Percentiles rank a stretch among this genome's conserved stretches.
These are phyloP conservation scores for Pezicula carpinea DNA, from an alignment of 2,329 filamentous ascomycete species.

Conservation along the genomic window DNA sequence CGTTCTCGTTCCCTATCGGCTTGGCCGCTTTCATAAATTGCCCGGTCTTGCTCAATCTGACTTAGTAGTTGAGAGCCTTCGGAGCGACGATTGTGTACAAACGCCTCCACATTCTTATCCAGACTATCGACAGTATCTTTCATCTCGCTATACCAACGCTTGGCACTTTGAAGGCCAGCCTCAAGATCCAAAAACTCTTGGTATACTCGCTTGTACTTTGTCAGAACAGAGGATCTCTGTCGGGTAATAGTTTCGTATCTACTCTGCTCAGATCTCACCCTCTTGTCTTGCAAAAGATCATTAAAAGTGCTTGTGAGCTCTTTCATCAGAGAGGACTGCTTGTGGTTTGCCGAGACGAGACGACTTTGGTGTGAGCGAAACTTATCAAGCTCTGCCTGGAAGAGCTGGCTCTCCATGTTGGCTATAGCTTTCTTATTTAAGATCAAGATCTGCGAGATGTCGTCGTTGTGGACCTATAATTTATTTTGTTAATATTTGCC, in stretches of 20 bases:
- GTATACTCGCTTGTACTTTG: constrained; percentile 84
- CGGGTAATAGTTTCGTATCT: constrained; percentile 88
- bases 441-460: constrained; percentile 95
- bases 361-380: constrained; percentile 90
- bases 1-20: constrained; percentile 81
- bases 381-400: constrained; percentile 96
- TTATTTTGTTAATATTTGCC: constrained; percentile 8
- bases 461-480: constrained; percentile 80
- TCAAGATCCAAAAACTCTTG: constrained; percentile 89
- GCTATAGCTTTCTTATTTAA: constrained; percentile 96
- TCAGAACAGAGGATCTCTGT: constrained; percentile 75
- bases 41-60: constrained; percentile 54
- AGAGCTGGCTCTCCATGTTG: constrained; percentile 86
- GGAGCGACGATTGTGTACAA: constrained; percentile 88
- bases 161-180: constrained; percentile 80
- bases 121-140: constrained; percentile 87
- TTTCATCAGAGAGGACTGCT: constrained; percentile 90
- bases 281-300: constrained; percentile 84
- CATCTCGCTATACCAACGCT: constrained; percentile 95
- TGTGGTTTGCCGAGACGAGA: constrained; percentile 88
- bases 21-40: constrained; percentile 25
- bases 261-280: constrained; percentile 87
- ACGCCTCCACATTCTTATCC: constrained; percentile 92
- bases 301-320: constrained; percentile 87
- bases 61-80: constrained; percentile 87